Percentiles rank a stretch among this genome's conserved stretches.
These are phyloP conservation scores for Pisolithus microcarpus DNA, from an alignment of 768 basidiomycete genomes.

Conservation along the genomic window DNA sequence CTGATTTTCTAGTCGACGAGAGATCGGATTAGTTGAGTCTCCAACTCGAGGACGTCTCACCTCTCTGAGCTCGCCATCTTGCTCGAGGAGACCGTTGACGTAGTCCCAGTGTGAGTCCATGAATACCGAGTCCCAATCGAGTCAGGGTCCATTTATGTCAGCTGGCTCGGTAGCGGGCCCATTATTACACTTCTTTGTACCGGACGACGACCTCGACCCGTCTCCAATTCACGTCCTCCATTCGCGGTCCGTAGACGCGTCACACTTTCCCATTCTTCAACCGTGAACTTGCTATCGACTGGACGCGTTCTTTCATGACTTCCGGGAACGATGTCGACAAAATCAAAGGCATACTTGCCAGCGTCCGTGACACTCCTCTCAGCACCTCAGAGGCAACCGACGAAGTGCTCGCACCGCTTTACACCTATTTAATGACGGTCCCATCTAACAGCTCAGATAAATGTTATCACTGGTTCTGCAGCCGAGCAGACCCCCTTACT, in stretches of 20 bases:
- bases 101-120: slow-evolving; percentile 55
- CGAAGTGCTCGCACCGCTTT: slow-evolving; percentile 42
- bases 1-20: slow-evolving; percentile 59
- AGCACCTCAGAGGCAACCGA: slow-evolving; percentile 44
- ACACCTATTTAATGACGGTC: slow-evolving; percentile 46
- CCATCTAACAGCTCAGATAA: slow-evolving; percentile 32
- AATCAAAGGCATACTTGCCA: slow-evolving; percentile 44
- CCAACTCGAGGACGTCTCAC: slow-evolving; percentile 28
- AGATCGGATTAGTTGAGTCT: slow-evolving; percentile 2
- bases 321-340: slow-evolving; percentile 23
- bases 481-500: slow-evolving; percentile 46
- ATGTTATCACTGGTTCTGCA: slow-evolving; percentile 76
- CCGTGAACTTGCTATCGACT: too few relatives aligned
- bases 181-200: background rate
- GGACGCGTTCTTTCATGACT: slow-evolving; percentile 16
- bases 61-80: slow-evolving; percentile 59
- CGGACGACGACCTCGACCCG: too few relatives aligned
- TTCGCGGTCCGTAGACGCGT: background rate
- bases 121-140: background rate
- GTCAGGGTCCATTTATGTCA: background rate
- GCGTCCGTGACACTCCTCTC: slow-evolving; percentile 53
- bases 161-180: too few relatives aligned
- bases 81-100: slow-evolving; percentile 54
- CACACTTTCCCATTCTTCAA: background rate
- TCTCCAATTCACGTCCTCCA: too few relatives aligned